Conservation (phyloP, 2,329 filamentous ascomycete species). For the Cordyceps farinosa region DNA sequence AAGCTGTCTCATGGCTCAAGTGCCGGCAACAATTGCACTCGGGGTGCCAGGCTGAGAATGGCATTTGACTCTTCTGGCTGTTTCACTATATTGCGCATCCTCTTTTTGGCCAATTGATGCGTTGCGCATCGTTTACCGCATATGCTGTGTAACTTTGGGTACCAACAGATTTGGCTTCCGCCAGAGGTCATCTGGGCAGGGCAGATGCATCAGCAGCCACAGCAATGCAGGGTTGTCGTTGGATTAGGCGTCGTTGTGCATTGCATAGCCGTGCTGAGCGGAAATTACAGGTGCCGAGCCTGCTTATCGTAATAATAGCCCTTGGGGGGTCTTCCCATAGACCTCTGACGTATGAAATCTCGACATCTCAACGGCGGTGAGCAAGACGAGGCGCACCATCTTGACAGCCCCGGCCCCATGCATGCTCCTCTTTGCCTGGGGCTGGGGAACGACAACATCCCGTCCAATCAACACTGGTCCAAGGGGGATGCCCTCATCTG, state of each 20-base stretch:
- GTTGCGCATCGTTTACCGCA: background rate
- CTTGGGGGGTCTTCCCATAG: background rate
- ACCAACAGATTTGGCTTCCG: background rate
- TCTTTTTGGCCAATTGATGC: background rate
- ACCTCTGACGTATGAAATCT: slow-evolving; percentile 2
- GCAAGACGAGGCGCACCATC: background rate
- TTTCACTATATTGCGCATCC: background rate
- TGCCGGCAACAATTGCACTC: background rate
- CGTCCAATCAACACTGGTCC: background rate
- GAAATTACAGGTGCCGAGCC: background rate
- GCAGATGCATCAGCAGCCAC: background rate
- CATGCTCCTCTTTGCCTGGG: background rate
- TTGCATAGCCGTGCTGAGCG: background rate
- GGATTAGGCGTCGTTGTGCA: background rate
- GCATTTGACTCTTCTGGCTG: background rate
- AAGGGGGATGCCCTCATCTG: background rate
- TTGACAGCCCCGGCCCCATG: background rate
- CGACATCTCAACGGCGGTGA: background rate
- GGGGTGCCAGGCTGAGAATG: background rate
- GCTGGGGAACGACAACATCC: background rate
- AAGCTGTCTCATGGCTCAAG: background rate
- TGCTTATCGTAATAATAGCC: background rate
- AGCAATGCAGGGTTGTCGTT: background rate
- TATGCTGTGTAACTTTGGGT: slow-evolving; percentile 6
- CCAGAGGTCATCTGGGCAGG: background rate